These are phyloP conservation scores for Symbiodinium pilosum DNA, from an alignment of 73 alveolate species.

Conservation along the genomic window DNA sequence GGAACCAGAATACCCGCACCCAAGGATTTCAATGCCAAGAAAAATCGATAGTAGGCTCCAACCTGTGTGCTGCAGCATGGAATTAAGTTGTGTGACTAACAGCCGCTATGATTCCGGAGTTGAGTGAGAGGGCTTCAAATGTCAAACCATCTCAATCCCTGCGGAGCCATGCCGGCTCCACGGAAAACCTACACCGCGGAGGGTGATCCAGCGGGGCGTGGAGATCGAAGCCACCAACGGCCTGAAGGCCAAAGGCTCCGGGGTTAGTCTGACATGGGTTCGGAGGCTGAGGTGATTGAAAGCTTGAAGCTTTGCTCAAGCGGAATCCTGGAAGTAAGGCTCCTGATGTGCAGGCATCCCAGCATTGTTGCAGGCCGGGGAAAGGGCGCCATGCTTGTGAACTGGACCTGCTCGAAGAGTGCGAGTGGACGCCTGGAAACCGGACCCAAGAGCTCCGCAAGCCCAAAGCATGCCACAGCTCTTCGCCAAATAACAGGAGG, in stretches of 20 bases:
- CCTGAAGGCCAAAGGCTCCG: background rate
- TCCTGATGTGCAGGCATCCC: too few relatives aligned
- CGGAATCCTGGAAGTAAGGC: too few relatives aligned
- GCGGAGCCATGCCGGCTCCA: background rate
- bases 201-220: slow-evolving; percentile 75
- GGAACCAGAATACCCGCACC: too few relatives aligned
- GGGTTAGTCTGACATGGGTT: background rate
- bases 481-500: background rate
- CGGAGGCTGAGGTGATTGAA: background rate
- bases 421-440: slow-evolving; percentile 47
- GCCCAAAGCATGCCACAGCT: background rate
- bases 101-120: too few relatives aligned
- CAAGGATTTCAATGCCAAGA: background rate
- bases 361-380: background rate
- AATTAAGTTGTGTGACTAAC: too few relatives aligned
- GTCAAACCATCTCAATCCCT: too few relatives aligned
- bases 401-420: slow-evolving; percentile 75
- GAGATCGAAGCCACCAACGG: slow-evolving; percentile 54
- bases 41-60: too few relatives aligned
- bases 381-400: slow-evolving; percentile 54
- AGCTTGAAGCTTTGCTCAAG: background rate
- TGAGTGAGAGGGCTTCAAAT: too few relatives aligned
- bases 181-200: slow-evolving; percentile 86
- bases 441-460: background rate
- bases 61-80: too few relatives aligned